Percentiles rank a stretch among this genome's conserved stretches.
Conservation (phyloP, 1,284 basidiomycete genomes). For the Pterulicium gracile region DNA sequence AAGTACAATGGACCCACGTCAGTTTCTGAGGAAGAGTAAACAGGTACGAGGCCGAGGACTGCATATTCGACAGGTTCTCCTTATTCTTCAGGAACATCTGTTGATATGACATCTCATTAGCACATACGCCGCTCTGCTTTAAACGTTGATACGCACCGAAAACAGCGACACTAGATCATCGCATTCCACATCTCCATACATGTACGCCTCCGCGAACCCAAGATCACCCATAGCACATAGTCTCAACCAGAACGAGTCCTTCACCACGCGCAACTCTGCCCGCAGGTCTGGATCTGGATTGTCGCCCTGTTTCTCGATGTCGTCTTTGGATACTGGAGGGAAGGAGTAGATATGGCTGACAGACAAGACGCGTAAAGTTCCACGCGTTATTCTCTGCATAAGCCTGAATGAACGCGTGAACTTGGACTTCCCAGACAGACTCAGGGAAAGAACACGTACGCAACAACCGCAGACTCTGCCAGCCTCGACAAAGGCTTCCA, state of each 20-base stretch:
- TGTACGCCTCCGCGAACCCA: conserved; percentile 65
- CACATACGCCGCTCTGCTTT: no score
- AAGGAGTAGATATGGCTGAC: conserved; percentile 35
- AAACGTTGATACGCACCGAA: no score
- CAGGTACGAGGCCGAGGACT: conserved; percentile 36
- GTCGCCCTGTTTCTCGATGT: conserved; percentile 9
- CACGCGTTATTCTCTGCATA: conserved; percentile 37
- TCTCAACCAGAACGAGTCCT: conserved; percentile 60
- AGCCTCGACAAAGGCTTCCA: conserved; percentile 30
- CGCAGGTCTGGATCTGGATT: conserved; percentile 16
- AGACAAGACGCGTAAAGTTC: conserved; percentile 36
- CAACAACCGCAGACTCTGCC: conserved; percentile 33
- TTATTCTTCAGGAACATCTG: conserved; percentile 63
- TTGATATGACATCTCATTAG: no score
- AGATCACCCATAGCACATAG: conserved; percentile 53
- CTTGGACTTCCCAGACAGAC: conserved; percentile 2
- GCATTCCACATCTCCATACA: conserved; percentile 45
- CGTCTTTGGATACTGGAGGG: conserved; percentile 22
- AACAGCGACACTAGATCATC: conserved; percentile 55
- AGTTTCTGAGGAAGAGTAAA: conserved; percentile 47
- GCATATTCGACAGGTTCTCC: conserved; percentile 34
- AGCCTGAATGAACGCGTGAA: conserved; percentile 19
- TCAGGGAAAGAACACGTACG: conserved; percentile 21
- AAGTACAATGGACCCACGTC: no score
- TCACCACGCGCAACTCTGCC: conserved; percentile 46